Evolutionary conservation across 305 asterid genomes (phyloP).

Genomic region (Fraxinus platypoda): DNA sequence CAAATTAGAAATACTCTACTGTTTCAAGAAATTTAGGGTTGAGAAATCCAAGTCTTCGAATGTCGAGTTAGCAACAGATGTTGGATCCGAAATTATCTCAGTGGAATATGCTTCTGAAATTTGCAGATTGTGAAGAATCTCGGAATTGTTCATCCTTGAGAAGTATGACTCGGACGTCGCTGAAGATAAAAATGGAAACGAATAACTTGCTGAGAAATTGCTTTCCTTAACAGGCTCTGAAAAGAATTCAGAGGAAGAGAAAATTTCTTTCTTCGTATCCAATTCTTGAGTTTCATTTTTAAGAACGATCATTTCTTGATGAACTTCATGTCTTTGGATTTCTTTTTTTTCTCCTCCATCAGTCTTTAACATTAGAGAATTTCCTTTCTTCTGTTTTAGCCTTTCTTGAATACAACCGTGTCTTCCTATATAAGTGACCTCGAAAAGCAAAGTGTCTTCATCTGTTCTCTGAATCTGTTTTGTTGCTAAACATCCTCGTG

Average conservation of each 20-base stretch:
- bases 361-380: neutral
- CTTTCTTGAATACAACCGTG: slow-evolving; percentile 35
- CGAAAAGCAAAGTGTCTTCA: slow-evolving; percentile 11
- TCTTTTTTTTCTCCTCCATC: neutral
- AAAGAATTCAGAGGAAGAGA: slow-evolving; percentile 15
- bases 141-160: slow-evolving; percentile 11
- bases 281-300: slow-evolving; percentile 21
- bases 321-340: neutral
- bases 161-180: slow-evolving; percentile 26
- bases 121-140: slow-evolving; percentile 3
- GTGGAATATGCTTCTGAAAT: slow-evolving; percentile 21
- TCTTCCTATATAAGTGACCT: slow-evolving; percentile 30
- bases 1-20: slow-evolving; percentile 14
- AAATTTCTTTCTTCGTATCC: slow-evolving; percentile 9
- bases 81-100: slow-evolving; percentile 26
- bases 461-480: slow-evolving; percentile 44
- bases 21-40: slow-evolving; percentile 21
- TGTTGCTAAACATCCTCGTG: slow-evolving; percentile 39
- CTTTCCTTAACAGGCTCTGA: slow-evolving; percentile 5
- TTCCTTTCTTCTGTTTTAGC: neutral
- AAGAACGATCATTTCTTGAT: neutral
- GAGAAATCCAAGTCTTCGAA: slow-evolving; percentile 30
- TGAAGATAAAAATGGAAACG: slow-evolving; percentile 26
- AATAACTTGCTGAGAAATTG: slow-evolving; percentile 12
- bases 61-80: slow-evolving; percentile 20